Percentiles rank a stretch among this genome's conserved stretches.
Conservation (phyloP, 1,284 basidiomycete species). For the Peniophora sp. region DNA sequence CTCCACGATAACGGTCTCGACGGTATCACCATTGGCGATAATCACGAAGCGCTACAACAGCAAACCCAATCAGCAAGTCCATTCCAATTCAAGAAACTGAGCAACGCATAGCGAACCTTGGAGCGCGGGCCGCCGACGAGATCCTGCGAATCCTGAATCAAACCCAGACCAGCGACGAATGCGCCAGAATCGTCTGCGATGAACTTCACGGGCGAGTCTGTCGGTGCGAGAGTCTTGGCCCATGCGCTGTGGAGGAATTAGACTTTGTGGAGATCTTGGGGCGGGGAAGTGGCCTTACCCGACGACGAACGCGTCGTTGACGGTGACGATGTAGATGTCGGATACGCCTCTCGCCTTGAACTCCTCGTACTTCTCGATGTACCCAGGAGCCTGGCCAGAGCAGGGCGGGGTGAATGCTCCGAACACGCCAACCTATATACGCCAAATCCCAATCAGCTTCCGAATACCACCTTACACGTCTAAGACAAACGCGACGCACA, state of each 20-base stretch:
- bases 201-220: slow-evolving; percentile 53
- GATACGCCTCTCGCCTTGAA: slow-evolving; percentile 67
- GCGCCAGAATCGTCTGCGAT: slow-evolving; percentile 62
- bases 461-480: not conserved
- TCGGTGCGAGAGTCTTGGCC: slow-evolving; percentile 56
- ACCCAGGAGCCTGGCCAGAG: slow-evolving; percentile 54
- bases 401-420: slow-evolving; percentile 54
- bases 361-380: slow-evolving; percentile 50
- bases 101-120: slow-evolving; percentile 46
- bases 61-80: not conserved
- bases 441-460: not conserved
- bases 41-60: slow-evolving; percentile 45
- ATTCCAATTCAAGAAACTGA: not conserved
- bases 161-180: slow-evolving; percentile 50
- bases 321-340: slow-evolving; percentile 59
- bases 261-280: not conserved
- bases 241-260: slow-evolving; percentile 43
- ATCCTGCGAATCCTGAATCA: slow-evolving; percentile 56
- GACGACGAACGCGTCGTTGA: slow-evolving; percentile 66
- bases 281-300: slow-evolving; percentile 32
- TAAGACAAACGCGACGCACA: slow-evolving; percentile 29
- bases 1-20: slow-evolving; percentile 53
- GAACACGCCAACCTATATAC: slow-evolving; percentile 48
- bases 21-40: slow-evolving; percentile 47
- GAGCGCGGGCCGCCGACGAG: slow-evolving; percentile 58